These are phyloP conservation scores for Beta corolliflora DNA, from an alignment of 179 eudicot species.

Conservation along the genomic window DNA sequence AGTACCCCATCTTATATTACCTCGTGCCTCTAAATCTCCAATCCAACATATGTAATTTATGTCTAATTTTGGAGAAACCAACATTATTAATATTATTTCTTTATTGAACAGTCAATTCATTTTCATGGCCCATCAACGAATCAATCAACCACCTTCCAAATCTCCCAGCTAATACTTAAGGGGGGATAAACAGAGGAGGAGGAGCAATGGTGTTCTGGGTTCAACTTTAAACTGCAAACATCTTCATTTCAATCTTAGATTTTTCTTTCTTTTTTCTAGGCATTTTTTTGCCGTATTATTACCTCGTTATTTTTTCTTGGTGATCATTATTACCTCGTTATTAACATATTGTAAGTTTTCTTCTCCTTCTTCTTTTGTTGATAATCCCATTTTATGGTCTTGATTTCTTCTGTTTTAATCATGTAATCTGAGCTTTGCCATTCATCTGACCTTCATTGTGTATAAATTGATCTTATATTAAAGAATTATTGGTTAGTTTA, in stretches of 20 bases:
- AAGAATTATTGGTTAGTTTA: background rate
- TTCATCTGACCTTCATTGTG: background rate
- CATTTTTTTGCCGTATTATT: background rate
- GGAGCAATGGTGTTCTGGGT: background rate
- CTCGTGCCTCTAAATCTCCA: background rate
- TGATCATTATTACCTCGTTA: too few relatives aligned
- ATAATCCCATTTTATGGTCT: background rate
- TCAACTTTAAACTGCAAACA: background rate
- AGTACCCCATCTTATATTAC: constrained; percentile 29
- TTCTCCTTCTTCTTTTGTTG: background rate
- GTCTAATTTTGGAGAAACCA: background rate
- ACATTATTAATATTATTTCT: background rate
- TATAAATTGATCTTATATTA: background rate
- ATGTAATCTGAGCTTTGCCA: background rate
- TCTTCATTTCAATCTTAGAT: background rate
- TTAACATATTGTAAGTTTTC: constrained; percentile 9
- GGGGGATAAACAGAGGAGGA: background rate
- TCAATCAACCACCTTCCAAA: constrained; percentile 17
- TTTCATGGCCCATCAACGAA: background rate
- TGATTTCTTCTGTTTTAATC: too few relatives aligned
- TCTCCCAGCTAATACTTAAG: constrained; percentile 6
- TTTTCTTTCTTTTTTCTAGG: background rate
- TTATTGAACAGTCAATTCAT: constrained; percentile 17
- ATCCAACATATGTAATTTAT: background rate
- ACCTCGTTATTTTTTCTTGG: too few relatives aligned